Evolutionary conservation across 495 filamentous ascomycete genomes (phyloP).

Genomic region (Hypoxylon lenormandii): DNA sequence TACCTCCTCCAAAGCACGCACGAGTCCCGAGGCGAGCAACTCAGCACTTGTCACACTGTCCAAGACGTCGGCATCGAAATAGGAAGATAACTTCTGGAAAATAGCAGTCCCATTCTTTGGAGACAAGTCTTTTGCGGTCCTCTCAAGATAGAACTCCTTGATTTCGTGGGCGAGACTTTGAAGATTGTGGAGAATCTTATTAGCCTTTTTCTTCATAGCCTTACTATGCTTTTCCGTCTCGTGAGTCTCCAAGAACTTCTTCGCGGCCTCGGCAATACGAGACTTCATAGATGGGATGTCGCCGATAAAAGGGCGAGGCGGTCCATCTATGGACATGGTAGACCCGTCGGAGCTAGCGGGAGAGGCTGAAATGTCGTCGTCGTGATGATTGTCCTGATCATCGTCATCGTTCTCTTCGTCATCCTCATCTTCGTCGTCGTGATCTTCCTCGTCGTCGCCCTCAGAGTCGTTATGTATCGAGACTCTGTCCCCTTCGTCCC

Average conservation of each 20-base stretch:
- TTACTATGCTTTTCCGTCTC: slow-evolving; percentile 78
- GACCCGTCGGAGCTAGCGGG: slow-evolving; percentile 71
- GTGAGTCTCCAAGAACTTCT: slow-evolving; percentile 82
- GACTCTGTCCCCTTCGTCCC: slow-evolving; percentile 68
- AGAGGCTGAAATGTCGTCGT: slow-evolving; percentile 76
- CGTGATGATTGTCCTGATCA: slow-evolving; percentile 65
- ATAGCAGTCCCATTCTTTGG: slow-evolving; percentile 68
- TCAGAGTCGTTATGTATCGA: slow-evolving; percentile 58
- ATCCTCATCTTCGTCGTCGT: slow-evolving; percentile 69
- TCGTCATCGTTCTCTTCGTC: slow-evolving; percentile 65
- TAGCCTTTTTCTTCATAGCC: slow-evolving; percentile 79
- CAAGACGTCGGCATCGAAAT: slow-evolving; percentile 86
- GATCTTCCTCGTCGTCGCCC: slow-evolving; percentile 63
- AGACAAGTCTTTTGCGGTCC: slow-evolving; percentile 57
- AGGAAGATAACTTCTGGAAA: slow-evolving; percentile 81
- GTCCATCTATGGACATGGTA: slow-evolving; percentile 68
- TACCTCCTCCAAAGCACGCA: slow-evolving; percentile 81
- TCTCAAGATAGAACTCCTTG: slow-evolving; percentile 72
- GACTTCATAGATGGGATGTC: slow-evolving; percentile 75
- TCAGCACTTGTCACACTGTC: slow-evolving; percentile 98
- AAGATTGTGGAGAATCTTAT: slow-evolving; percentile 77
- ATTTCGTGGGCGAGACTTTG: slow-evolving; percentile 77
- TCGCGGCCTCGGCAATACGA: slow-evolving; percentile 78
- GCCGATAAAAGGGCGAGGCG: slow-evolving; percentile 57
- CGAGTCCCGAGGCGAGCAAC: slow-evolving; percentile 87